These are phyloP conservation scores for Tolypocladium tundrense DNA, from an alignment of 2,329 filamentous ascomycete species.

Conservation along the genomic window DNA sequence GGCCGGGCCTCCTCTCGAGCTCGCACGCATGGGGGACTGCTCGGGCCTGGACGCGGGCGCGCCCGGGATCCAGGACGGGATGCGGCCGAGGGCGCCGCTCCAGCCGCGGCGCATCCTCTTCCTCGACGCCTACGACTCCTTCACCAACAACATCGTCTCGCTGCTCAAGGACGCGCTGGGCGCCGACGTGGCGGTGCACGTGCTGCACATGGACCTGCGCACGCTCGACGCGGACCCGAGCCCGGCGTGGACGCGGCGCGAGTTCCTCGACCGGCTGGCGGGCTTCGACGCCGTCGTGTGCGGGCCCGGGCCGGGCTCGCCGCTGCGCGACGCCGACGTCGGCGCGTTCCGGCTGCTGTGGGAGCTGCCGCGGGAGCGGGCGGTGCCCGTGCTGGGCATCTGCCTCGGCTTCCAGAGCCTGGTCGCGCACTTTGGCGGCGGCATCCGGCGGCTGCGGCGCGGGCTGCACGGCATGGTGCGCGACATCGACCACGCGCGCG, in stretches of 20 bases:
- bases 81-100: background rate
- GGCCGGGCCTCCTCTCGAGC: background rate
- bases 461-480: conserved; percentile 78
- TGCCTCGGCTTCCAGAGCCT: conserved; percentile 86
- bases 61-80: background rate
- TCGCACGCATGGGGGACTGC: background rate
- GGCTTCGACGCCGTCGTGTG: conserved; percentile 78
- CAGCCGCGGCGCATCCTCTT: conserved; percentile 56
- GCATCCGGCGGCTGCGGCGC: conserved; percentile 54
- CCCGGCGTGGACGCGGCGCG: conserved; percentile 35
- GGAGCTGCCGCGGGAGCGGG: conserved; percentile 45
- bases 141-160: conserved; percentile 87
- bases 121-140: conserved; percentile 93
- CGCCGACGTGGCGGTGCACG: conserved; percentile 49
- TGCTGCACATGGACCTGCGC: conserved; percentile 25
- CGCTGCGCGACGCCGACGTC: conserved; percentile 61
- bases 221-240: conserved; percentile 57
- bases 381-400: conserved; percentile 75
- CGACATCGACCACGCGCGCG: conserved; percentile 46
- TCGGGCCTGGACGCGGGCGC: too few relatives aligned
- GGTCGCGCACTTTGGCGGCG: conserved; percentile 55
- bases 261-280: conserved; percentile 27
- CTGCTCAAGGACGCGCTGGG: conserved; percentile 62
- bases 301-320: conserved; percentile 82
- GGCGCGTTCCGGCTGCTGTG: conserved; percentile 74